Evolutionary conservation across 129 eudicot species (phyloP), one percentile per base, ranked within the genome.

Genomic region (Silybum marianum): DNA sequence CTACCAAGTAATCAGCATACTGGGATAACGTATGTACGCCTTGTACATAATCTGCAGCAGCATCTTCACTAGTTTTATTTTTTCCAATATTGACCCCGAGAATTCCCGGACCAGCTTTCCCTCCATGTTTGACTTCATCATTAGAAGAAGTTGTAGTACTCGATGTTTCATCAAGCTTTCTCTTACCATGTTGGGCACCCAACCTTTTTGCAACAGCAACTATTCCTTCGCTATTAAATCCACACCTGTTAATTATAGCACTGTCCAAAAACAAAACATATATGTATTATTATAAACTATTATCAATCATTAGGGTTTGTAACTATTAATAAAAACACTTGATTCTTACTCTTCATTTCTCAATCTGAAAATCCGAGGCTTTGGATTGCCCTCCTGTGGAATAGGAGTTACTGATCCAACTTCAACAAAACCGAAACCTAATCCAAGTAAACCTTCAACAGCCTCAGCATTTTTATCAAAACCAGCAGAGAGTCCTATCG

Each of bases 31-130:
- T 95, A 86, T 95, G 99, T 58, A 95, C 99, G 30, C 99, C 99
- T 90, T 93, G 99, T 63, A 95, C 99, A 78, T 95, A 95, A 93
- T 95, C 99, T 28, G 91, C 87, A 19, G 94, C 98, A 46, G 98
- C 98, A 90, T 95, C 99, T 93, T 95, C 97, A 79, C 98, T 95
- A 54, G 91, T 85, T 89, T 95, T 95, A 73, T 95, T 95, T 82
- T 95, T 95, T 78, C 99, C 99, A 69, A 95, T 88, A 71, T 95
- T 95, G 12, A 95, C 99, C 77, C 99, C 99, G 6, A 95, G 98
- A 88, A 95, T 95, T 32, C 99, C 99, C 3, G 99, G 98, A 44
- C 99, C 99, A 34, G 99, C 99, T 89, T 95, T 95, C 32, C 99
- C 99, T 81, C 99, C 99, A n/a, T 88, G 93, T 79, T 89, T 88